phyloP scores from a whole-genome alignment of 768 basidiomycete genomes.

The Candolleomyces aberdarensis region DNA sequence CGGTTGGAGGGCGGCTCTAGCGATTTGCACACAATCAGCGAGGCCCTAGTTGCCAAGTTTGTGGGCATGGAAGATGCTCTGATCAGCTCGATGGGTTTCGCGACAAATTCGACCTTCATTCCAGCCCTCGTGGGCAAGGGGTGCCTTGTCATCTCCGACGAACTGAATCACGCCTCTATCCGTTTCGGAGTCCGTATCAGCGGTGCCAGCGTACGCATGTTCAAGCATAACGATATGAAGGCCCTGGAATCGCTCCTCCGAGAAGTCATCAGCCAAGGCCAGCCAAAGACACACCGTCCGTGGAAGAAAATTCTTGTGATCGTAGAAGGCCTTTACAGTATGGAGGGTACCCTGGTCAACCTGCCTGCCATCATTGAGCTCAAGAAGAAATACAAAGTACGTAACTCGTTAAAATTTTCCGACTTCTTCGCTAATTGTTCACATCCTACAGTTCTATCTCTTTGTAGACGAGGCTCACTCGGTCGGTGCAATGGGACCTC shows the following conservation, averaged over 20 bases:
- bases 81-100: constrained; percentile 95
- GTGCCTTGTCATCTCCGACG: constrained; percentile 93
- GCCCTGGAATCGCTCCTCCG: constrained; percentile 75
- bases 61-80: constrained; percentile 88
- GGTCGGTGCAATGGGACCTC: constrained; percentile 90
- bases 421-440: not conserved
- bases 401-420: constrained; percentile 12
- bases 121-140: constrained; percentile 91
- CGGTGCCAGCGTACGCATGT: constrained; percentile 86
- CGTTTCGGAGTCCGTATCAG: constrained; percentile 88
- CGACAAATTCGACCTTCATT: constrained; percentile 90
- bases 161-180: constrained; percentile 94
- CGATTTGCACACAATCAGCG: constrained; percentile 77
- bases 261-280: constrained; percentile 95
- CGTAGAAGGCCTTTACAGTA: constrained; percentile 95
- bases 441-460: constrained; percentile 73
- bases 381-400: constrained; percentile 93
- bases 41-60: constrained; percentile 87
- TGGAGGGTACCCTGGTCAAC: constrained; percentile 96
- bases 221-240: constrained; percentile 95
- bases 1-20: constrained; percentile 83
- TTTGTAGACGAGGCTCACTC: constrained; percentile 98
- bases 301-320: constrained; percentile 98
- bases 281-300: constrained; percentile 95
- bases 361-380: constrained; percentile 80